phyloP scores from a whole-genome alignment of 2,329 filamentous ascomycete species.

The Bertia moriformis region DNA sequence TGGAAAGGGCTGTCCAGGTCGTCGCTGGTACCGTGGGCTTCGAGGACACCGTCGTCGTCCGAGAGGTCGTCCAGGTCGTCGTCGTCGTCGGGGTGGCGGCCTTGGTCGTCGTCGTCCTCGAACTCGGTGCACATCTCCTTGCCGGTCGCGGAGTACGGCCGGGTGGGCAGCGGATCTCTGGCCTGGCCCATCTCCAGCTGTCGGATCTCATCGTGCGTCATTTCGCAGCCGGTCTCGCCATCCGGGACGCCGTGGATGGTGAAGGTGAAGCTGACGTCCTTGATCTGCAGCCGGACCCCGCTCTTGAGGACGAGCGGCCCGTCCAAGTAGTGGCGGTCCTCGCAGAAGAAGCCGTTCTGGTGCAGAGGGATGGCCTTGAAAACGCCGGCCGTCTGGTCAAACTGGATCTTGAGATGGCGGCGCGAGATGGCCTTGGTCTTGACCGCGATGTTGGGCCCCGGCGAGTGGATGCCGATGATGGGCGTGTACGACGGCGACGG shows the following conservation, averaged over 20 bases:
- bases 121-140: constrained; percentile 66
- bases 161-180: constrained; percentile 30
- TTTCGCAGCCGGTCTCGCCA: constrained; percentile 44
- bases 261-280: constrained; percentile 55
- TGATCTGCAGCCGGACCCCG: constrained; percentile 56
- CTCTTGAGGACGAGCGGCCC: constrained; percentile 45
- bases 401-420: constrained; percentile 59
- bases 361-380: constrained; percentile 52
- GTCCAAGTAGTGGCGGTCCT: constrained; percentile 38
- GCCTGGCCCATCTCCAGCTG: constrained; percentile 22
- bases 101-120: constrained; percentile 43
- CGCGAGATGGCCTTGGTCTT: constrained; percentile 63
- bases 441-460: constrained; percentile 40
- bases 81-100: constrained; percentile 29
- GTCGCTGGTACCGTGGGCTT: too few species aligned
- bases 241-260: constrained; percentile 48
- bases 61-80: constrained; percentile 37
- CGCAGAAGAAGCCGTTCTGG: constrained; percentile 54
- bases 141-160: constrained; percentile 36
- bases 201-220: constrained; percentile 16
- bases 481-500: constrained; percentile 48
- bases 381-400: constrained; percentile 43
- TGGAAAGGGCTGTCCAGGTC: too few species aligned
- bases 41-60: constrained; percentile 24
- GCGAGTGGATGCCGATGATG: constrained; percentile 60